Evolutionary conservation across 257 asterid species (phyloP), one percentile per base, ranked within the genome.

Genomic region (Phtheirospermum japonicum): DNA sequence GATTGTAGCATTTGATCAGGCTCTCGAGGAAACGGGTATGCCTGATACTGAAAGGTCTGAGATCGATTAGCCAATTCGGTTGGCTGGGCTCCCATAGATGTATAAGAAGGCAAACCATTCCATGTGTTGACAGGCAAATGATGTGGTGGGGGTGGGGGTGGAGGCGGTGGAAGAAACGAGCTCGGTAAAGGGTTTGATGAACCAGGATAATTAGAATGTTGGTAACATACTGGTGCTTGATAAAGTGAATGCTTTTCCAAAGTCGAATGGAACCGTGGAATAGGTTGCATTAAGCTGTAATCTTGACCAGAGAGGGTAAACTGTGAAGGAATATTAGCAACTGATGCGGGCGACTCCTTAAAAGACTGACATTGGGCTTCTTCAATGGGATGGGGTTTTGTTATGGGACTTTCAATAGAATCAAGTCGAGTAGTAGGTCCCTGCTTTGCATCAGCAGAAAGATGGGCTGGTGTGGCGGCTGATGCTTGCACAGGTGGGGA

Each of bases 81-180:
- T 68, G 77, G 50, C 46, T 75, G 78, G 59, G 71, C 72, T 65
- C 76, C 62, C 16, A 20, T 34, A 72, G 86, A 70, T 69, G 83
- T 31, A 66, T 64, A 71, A 63, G 86, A 58, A 60, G 79, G 63
- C 57, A 64, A 68, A 62, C 77, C 79, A 74, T 66, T 76, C 68
- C 73, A 63, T 30, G 43, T 64, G 17, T 62, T 64, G 52, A 18
- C 54, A 61, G 67, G 4, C 32, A 68, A 58, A 70, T 40, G 76
- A 30, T 60, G 63, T 42, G n/a, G 73, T 26, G 80, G 77, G 42
- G 77, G 80, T n/a, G 69, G 73, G 18, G 85, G 85, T 7, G 85
- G 90, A 16, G 92, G 83, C 7, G 88, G 90, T 37, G 81, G 84
- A 71, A 77, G 60, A 78, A 66, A 56, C 19, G 79, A 75, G 75